Base-by-base conservation (phyloP, 2,329 filamentous ascomycete genomes). In the Dactylellina drechsleri region DNA sequence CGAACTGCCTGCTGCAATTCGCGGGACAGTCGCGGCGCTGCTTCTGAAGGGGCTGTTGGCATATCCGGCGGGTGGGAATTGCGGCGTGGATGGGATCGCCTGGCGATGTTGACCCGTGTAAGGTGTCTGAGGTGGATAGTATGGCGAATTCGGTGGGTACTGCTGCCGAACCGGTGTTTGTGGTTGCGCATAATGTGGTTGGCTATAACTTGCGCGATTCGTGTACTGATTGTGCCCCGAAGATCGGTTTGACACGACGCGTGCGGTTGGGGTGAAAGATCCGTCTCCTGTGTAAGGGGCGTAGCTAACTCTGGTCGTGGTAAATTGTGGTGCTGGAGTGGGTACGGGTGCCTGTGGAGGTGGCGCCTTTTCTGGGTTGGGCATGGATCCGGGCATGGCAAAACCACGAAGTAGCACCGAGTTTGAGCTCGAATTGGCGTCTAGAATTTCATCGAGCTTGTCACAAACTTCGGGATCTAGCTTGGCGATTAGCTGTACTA, bases 11-110 rank as follows among this genome's bases (percentile, higher is more conserved):
- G 71, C 47, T 13, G 71, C 18, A 16, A 75, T 75, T 45, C 71
- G 65, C 3, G 64, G 71, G 4, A 75, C 71, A n/a, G 62, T 56
- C 16, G 54, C 50, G 2, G 52, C 26, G 16, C 50, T 28, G 28
- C 47, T 68, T 62, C 71, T 53, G 64, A 75, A 75, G 1, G 71
- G 71, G 23, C 71, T 75, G 23, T 65, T 68, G 1, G 58, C 41
- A 16, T 75, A 75, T 15, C 54, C 54, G 6, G 57, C 18, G n/a
- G 50, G 43, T 15, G 57, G 36, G 31, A 62, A 75, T 53, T 75
- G 71, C 4, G 71, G 71, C 0, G 64, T 75, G 5, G 50, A 36
- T 0, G 64, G 64, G 6, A 65, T 47, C 5, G 71, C 16, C 20
- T 52, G 71, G 13, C 71, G 71, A 23, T 57, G 64, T 31, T 75